A percentile compares a stretch with the other conserved stretches of the same genome.
phyloP scores from a whole-genome alignment of 768 basidiomycete genomes.

The Trametes punicea region DNA sequence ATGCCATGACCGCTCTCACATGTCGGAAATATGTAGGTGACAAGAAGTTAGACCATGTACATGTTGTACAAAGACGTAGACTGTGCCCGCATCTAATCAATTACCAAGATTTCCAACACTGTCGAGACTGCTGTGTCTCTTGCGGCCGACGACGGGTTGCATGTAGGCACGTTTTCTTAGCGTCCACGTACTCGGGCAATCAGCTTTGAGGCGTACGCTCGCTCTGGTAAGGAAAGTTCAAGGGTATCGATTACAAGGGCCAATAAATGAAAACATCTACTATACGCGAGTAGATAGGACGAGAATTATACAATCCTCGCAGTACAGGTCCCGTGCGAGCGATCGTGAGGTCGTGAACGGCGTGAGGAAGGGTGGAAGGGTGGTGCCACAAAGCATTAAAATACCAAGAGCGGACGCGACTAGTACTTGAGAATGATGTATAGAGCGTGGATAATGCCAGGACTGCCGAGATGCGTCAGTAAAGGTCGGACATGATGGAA shows the following conservation, averaged over 20 bases:
- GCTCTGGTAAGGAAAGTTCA: not conserved
- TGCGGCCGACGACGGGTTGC: too few species aligned
- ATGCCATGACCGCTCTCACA: not conserved
- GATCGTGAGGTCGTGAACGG: conserved; percentile 18
- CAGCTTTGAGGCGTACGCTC: not conserved
- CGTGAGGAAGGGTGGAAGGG: not conserved
- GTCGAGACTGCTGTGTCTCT: too few species aligned
- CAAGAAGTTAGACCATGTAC: not conserved
- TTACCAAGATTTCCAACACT: too few species aligned
- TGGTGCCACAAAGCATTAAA: not conserved
- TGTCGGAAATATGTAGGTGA: not conserved
- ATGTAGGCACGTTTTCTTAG: too few species aligned
- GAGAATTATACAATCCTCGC: conserved; percentile 5
- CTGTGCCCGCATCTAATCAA: too few species aligned
- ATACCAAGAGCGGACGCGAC: conserved; percentile 6
- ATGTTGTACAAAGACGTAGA: conserved; percentile 2
- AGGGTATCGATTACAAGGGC: conserved; percentile 8
- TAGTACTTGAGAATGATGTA: conserved; percentile 82
- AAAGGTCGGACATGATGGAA: not conserved
- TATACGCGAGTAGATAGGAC: not conserved
- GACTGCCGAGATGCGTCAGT: conserved; percentile 40
- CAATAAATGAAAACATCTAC: conserved; percentile 4
- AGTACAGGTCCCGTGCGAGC: conserved; percentile 12
- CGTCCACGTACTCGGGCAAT: too few species aligned
- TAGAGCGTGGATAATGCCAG: conserved; percentile 78